Conservation (phyloP, 139 green algal species). For the Chlorella sp. region DNA sequence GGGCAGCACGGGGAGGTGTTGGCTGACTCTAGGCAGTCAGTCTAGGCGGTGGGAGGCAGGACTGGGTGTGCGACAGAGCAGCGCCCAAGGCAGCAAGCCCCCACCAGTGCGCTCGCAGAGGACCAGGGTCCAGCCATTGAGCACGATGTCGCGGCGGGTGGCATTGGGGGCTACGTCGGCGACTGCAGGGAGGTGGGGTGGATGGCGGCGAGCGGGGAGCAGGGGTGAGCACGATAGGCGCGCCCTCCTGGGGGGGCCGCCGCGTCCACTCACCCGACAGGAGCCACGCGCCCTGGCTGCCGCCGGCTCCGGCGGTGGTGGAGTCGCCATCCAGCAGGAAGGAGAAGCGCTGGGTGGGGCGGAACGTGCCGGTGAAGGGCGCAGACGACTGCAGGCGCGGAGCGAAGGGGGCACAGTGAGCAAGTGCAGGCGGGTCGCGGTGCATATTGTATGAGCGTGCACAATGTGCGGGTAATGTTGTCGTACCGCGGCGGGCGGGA, state of each 20-base stretch:
- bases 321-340: slow-evolving; percentile 17
- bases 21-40: too few species aligned
- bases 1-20: too few species aligned
- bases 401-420: not conserved
- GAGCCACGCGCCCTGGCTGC: slow-evolving; percentile 30
- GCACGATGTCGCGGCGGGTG: slow-evolving; percentile 21
- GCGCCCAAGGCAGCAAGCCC: too few species aligned
- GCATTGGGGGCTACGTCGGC: slow-evolving; percentile 33
- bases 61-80: too few species aligned
- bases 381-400: not conserved
- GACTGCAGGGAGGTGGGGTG: too few species aligned
- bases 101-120: slow-evolving; percentile 23
- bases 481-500: slow-evolving; percentile 11
- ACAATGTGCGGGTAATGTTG: not conserved
- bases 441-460: not conserved
- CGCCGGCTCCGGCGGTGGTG: not conserved
- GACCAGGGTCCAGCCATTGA: slow-evolving; percentile 26
- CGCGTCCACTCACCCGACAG: too few species aligned
- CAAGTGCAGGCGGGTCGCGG: not conserved
- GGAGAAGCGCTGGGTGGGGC: slow-evolving; percentile 20
- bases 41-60: too few species aligned
- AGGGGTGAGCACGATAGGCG: too few species aligned
- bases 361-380: slow-evolving; percentile 26
- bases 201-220: too few species aligned
- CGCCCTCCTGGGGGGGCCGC: too few species aligned